Base-by-base conservation (phyloP, 225 moss, liverwort and hornwort species). In the Thuidium tamariscinum region DNA sequence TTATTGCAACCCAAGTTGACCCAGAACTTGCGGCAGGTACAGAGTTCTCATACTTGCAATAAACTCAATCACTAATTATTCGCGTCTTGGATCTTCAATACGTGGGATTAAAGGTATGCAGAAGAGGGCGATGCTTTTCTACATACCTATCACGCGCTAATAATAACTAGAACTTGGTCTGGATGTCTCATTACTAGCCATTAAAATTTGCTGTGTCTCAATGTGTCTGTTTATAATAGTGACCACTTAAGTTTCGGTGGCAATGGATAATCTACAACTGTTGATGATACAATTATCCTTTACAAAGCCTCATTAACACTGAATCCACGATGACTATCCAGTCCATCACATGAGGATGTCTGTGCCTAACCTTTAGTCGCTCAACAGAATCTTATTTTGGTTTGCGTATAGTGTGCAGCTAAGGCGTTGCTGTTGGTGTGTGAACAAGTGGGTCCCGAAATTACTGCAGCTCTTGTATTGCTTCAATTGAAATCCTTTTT, bases 401-500 rank as follows among this genome's bases (percentile, higher is more conserved):
- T 90, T 88, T 89, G 85, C 88, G 88, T 86, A 62, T 83, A 96
- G 96, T 95, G 95, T 94, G 96, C 94, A 93, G 96, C 96, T 82
- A 96, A 94, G 83, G 93, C 95, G 39, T 85, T 96, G 80, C 89
- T 96, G 77, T 87, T 93, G 88, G 88, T 92, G 23, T 96, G 96
- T 86, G 81, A 94, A 84, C 87, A 89, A 89, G 94, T 95, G 86
- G 95, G 95, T 72, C 80, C 93, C 71, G 94, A 94, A 85, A 93
- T 92, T 67, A 92, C 94, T 74, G 92, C 89, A 46, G 87, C 88
- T 64, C 89, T 87, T 81, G 95, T 95, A 71, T 85, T 96, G 81
- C 94, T 92, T 66, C 96, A 96, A 73, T 87, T 96, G 85, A 94
- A 93, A 78, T 77, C 91, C 44, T 89, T 95, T 74, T 94, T 96